A percentile compares a stretch with the other conserved stretches of the same genome.
Conservation (phyloP, 1,284 basidiomycete species). For the Xerocomus amazonicus region DNA sequence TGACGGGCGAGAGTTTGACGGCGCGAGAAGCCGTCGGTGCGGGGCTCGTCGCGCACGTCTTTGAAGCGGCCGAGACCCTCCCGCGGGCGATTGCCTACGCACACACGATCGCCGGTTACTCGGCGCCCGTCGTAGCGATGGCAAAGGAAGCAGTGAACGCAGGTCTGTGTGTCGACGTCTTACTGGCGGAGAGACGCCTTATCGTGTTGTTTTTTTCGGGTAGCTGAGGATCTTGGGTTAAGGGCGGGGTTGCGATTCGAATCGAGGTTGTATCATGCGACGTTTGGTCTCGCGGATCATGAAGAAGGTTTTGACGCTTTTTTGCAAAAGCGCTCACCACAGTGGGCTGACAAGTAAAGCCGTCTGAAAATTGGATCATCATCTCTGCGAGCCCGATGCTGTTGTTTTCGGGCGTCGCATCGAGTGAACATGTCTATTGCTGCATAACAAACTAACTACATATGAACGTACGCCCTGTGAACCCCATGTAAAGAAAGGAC, state of each 20-base stretch:
- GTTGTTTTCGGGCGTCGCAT: no score
- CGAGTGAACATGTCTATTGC: no score
- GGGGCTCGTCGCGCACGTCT: slow-evolving; percentile 33
- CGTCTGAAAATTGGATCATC: no score
- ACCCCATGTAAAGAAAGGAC: no score
- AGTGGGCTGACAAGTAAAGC: slow-evolving; percentile 26
- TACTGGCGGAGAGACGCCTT: no score
- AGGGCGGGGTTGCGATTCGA: slow-evolving; percentile 58
- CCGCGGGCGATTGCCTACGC: slow-evolving; percentile 29
- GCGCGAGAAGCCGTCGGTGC: slow-evolving; percentile 51
- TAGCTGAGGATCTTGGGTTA: slow-evolving; percentile 58
- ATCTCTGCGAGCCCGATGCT: no score
- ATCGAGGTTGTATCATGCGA: slow-evolving; percentile 59
- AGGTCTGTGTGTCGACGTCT: slow-evolving; percentile 41
- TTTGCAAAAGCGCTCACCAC: slow-evolving; percentile 56
- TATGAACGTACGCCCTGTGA: no score
- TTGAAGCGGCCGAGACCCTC: slow-evolving; percentile 27
- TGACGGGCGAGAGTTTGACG: slow-evolving; percentile 54
- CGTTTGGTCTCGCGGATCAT: slow-evolving; percentile 66
- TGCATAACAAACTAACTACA: no score
- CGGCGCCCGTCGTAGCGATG: slow-evolving; percentile 34
- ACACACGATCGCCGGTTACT: slow-evolving; percentile 29
- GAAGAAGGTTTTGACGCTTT: slow-evolving; percentile 66
- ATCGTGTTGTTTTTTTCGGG: no score
- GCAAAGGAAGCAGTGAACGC: slow-evolving; percentile 65